phyloP scores from a whole-genome alignment of 1,284 basidiomycete species.

The Apiotrichum laibachii region DNA sequence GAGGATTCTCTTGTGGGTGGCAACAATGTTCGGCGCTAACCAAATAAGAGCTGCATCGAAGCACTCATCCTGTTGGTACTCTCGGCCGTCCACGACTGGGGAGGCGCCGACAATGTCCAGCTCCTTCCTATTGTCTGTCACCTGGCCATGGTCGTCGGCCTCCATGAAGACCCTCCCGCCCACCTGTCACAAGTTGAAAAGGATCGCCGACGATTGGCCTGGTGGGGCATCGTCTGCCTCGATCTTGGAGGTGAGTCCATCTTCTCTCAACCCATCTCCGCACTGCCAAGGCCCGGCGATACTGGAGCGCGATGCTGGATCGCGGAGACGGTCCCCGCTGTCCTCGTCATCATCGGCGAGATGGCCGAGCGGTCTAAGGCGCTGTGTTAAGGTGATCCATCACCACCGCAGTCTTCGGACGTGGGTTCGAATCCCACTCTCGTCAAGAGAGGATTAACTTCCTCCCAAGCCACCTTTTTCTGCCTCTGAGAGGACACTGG shows the following conservation, averaged over 20 bases:
- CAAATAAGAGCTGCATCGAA: neutral
- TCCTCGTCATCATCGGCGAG: too few species aligned
- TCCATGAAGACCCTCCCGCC: slow-evolving; percentile 6
- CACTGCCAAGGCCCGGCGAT: too few species aligned
- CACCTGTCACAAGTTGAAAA: slow-evolving; percentile 4
- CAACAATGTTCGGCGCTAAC: neutral
- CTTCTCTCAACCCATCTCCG: too few species aligned
- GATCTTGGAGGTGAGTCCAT: neutral
- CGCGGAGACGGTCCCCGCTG: too few species aligned
- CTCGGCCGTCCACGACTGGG: slow-evolving; percentile 14
- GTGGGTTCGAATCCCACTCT: too few species aligned
- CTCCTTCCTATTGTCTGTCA: neutral
- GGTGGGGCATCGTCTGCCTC: slow-evolving; percentile 9
- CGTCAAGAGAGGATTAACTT: too few species aligned
- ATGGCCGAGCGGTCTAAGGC: too few species aligned
- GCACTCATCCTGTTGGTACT: slow-evolving; percentile 4
- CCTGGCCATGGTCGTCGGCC: neutral
- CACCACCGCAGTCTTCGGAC: too few species aligned
- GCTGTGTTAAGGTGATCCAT: too few species aligned
- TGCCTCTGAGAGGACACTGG: too few species aligned
- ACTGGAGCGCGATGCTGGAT: too few species aligned
- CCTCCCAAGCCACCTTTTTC: too few species aligned
- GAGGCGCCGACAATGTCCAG: slow-evolving; percentile 2
- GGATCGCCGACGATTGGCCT: slow-evolving; percentile 9
- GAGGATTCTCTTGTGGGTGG: slow-evolving; percentile 10